Evolutionary conservation across 768 basidiomycete species (phyloP), one percentile per base, ranked within the genome.

Genomic region (Calocera cornea): DNA sequence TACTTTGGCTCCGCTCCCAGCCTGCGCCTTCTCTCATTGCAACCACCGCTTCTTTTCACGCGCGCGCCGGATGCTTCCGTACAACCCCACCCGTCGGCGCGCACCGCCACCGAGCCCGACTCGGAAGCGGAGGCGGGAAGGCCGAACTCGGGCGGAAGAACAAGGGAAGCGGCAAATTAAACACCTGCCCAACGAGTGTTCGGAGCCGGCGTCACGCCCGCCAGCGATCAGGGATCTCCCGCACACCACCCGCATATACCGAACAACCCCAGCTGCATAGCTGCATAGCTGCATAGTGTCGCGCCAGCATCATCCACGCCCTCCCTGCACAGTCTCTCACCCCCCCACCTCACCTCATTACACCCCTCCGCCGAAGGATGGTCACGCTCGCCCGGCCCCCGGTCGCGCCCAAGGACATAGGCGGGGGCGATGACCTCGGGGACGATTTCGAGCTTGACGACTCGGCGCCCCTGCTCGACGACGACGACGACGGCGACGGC

Each of bases 371-470:
- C n/a, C 24, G 8, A 47, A 47, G 3, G 44, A 19, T 47, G 8
- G 8, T 47, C 44, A 27, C 10, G 14, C 54, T 10, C 14, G 5
- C 31, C 54, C 54, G 54, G 2, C 54, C 54, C 7, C 54, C 54
- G 7, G 27, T 60, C 11, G 54, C 54, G 54, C 31, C 54, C 24
- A 60, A 60, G 31, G 54, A 60, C 27, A 33, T 60, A 11, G 80
- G 75, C 66, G 73, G 80, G 69, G 86, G 87, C 47, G 89, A 94
- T 79, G 90, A 90, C 79, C 81, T 94, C 22, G 89, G 89, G 63
- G 92, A 93, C 75, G 88, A 92, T 70, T 91, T 88, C 73, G 79
- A 88, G 64, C 82, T 82, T 34, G 87, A 93, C 69, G 86, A 87
- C 49, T 78, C 83, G 16, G 82, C 89, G 0, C 86, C 85, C 31